A percentile compares a stretch with the other conserved stretches of the same genome.
Evolutionary conservation across 768 basidiomycete genomes (phyloP).

Genomic region (Strobilomyces echinocephalus): DNA sequence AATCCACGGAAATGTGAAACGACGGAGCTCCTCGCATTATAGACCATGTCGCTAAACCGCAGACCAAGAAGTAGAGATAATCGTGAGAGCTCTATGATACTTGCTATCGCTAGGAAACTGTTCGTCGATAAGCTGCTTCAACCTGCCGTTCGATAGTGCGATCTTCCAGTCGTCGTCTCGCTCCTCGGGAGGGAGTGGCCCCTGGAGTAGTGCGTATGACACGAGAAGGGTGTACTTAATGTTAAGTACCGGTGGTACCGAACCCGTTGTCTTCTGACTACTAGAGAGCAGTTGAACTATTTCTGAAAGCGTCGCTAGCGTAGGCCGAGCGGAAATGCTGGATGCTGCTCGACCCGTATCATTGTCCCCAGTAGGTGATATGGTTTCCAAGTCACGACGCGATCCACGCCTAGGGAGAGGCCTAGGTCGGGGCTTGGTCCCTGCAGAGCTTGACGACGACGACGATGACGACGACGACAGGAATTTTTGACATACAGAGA

Average conservation of each 20-base stretch:
- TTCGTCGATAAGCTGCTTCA: conserved; percentile 24
- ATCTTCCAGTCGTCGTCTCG: conserved; percentile 35
- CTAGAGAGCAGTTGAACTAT: conserved; percentile 25
- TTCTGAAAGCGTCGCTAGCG: conserved; percentile 23
- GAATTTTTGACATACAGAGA: conserved; percentile 40
- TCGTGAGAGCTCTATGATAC: conserved; percentile 25
- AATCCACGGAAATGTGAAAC: not conserved
- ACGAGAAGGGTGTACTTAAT: conserved; percentile 39
- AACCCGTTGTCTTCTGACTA: not conserved
- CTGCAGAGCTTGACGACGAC: conserved; percentile 10
- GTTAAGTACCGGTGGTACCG: conserved; percentile 9
- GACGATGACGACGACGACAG: conserved; percentile 27
- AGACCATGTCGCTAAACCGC: not conserved
- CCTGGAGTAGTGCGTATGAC: conserved; percentile 37
- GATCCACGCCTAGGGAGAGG: conserved; percentile 29
- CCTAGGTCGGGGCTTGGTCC: conserved; percentile 28
- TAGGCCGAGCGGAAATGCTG: conserved; percentile 22
- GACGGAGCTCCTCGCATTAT: not conserved
- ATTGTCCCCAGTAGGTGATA: conserved; percentile 5
- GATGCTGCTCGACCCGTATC: conserved; percentile 18
- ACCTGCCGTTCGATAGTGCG: conserved; percentile 21
- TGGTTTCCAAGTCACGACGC: conserved; percentile 5
- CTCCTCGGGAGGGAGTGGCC: conserved; percentile 19
- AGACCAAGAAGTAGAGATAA: conserved; percentile 18
- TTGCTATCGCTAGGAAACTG: conserved; percentile 24